Base-by-base conservation (phyloP, 140 eudicot species). In the Cichorium intybus region DNA sequence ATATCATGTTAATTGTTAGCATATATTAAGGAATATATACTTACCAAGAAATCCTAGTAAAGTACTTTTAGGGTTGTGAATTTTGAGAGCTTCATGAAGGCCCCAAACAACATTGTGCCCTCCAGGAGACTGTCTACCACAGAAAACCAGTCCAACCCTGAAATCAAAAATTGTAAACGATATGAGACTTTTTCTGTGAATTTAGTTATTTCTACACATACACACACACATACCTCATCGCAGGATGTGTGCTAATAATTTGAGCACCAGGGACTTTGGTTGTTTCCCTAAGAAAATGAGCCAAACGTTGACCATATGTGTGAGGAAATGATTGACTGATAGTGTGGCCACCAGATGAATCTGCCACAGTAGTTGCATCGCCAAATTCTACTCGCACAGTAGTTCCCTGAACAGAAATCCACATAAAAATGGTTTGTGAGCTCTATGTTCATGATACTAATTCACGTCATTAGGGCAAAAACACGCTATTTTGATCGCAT, bases 21-120 rank as follows among this genome's bases (percentile, higher is more conserved):
- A 15, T 28, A 31, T 51, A 17, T 29, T 18, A 43, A n/a, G 2
- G 15, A 69, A 33, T 10, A 46, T 11, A 18, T 46, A 34, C 79
- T 77, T 75, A 88, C 98, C 98, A 28, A 92, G 62, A 78, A 93
- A 93, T 34, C 99, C 99, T 62, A 88, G 79, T 78, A 93, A 73
- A 16, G 72, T 82, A 78, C 82, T 93, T 62, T 71, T 63, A 14
- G 84, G 64, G 61, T 93, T 88, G 73, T 93, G 99, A 68, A 61
- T 70, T 72, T 93, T 85, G 52, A 93, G 90, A 70, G 99, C 99
- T 65, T 83, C 80, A 61, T 75, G 79, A 43, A 93, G 86, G 21
- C 99, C 98, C 97, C 99, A 88, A 34, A 93, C 75, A 61, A 93
- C 97, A 83, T 88, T 93, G 70, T 93, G 99, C 68, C 99, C 99